phyloP scores from a whole-genome alignment of 371 early-diverging fungal genomes.

The Parasitella parasitica region DNA sequence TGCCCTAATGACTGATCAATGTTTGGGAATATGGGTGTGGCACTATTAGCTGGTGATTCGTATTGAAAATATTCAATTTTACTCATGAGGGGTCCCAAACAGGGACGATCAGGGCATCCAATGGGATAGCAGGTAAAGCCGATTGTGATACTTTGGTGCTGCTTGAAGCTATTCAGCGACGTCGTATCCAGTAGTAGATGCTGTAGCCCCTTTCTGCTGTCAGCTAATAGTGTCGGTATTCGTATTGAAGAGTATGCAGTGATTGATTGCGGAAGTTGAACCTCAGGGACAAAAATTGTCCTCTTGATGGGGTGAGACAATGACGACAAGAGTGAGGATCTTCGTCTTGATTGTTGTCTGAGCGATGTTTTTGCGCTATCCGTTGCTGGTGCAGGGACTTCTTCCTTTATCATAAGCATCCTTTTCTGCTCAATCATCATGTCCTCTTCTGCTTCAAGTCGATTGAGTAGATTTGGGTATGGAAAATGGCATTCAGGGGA shows the following conservation, averaged over 20 bases:
- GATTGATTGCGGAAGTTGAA: slow-evolving; percentile 31
- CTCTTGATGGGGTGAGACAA: not conserved
- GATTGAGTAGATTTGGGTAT: slow-evolving; percentile 53
- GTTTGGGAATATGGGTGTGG: slow-evolving; percentile 22
- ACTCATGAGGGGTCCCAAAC: slow-evolving; percentile 53
- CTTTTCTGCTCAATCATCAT: slow-evolving; percentile 21
- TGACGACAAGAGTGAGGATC: slow-evolving; percentile 12
- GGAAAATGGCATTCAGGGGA: slow-evolving; percentile 61
- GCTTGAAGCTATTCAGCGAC: slow-evolving; percentile 51
- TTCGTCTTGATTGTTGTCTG: not conserved
- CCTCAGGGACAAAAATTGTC: not conserved
- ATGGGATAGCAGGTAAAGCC: slow-evolving; percentile 53
- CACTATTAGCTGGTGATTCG: slow-evolving; percentile 1
- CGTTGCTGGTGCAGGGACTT: not conserved
- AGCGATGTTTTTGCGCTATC: not conserved
- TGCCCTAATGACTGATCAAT: slow-evolving; percentile 58
- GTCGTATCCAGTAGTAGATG: slow-evolving; percentile 60
- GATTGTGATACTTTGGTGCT: slow-evolving; percentile 60
- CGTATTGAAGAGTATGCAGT: slow-evolving; percentile 42
- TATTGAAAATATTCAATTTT: slow-evolving; percentile 56
- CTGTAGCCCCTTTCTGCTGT: slow-evolving; percentile 58
- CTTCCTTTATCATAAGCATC: slow-evolving; percentile 7
- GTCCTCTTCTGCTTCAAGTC: slow-evolving; percentile 56
- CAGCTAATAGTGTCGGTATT: slow-evolving; percentile 21
- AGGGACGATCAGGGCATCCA: slow-evolving; percentile 55